phyloP scores from a whole-genome alignment of 495 filamentous ascomycete genomes.

The Hypoxylon cercidicola region DNA sequence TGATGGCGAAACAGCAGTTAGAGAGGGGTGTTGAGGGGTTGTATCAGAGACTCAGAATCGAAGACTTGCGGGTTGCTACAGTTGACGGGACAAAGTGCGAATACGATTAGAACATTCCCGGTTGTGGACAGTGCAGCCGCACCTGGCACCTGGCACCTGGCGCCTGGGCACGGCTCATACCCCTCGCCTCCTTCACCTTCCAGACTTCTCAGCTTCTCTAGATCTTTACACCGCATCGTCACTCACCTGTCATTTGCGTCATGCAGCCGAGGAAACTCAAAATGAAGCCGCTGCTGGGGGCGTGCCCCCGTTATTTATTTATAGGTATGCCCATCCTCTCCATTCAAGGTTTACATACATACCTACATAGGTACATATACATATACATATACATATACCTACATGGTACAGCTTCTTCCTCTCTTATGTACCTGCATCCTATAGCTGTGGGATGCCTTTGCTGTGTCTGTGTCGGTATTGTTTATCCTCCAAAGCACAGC shows the following conservation, averaged over 20 bases:
- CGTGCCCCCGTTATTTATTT: background rate
- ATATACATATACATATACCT: too few species aligned
- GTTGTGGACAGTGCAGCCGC: constrained; percentile 33
- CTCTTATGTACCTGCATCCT: constrained; percentile 8
- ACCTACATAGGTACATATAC: background rate
- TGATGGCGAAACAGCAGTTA: background rate
- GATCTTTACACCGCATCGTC: constrained; percentile 30
- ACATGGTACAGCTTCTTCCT: background rate
- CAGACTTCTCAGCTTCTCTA: constrained; percentile 27
- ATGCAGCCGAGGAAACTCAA: constrained; percentile 14
- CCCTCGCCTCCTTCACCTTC: constrained; percentile 30
- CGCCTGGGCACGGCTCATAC: background rate
- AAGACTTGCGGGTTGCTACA: background rate
- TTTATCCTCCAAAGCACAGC: too few species aligned
- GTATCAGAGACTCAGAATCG: background rate
- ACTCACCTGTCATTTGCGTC: constrained; percentile 31
- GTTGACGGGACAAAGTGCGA: background rate
- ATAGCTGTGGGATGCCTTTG: too few species aligned
- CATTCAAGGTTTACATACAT: too few species aligned
- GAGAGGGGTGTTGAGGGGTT: constrained; percentile 2
- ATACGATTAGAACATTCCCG: constrained; percentile 4
- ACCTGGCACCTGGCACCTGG: background rate
- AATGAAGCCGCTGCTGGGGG: constrained; percentile 10
- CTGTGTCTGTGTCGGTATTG: too few species aligned
- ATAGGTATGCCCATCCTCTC: too few species aligned